A percentile compares a stretch with the other conserved stretches of the same genome.
These are phyloP conservation scores for Myotisia sp. DNA, from an alignment of 2,329 filamentous ascomycete genomes.

Conservation along the genomic window DNA sequence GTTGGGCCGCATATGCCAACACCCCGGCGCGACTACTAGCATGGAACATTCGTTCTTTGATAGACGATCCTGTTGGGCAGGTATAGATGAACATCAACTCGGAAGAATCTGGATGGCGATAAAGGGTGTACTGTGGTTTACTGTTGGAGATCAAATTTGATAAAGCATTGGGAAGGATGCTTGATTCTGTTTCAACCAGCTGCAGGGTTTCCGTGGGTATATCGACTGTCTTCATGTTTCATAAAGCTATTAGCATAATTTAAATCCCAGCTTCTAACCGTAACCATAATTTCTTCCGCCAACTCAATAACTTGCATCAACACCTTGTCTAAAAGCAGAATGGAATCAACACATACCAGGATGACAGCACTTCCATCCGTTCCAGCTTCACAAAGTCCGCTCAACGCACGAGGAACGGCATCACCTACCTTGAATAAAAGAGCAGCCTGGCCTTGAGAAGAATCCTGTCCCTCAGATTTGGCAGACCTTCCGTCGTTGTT, in stretches of 20 bases:
- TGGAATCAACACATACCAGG: constrained; percentile 30
- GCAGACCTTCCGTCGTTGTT: constrained; percentile 13
- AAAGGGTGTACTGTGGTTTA: constrained; percentile 49
- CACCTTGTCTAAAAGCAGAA: background rate
- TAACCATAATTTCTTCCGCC: background rate
- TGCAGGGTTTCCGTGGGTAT: constrained; percentile 40
- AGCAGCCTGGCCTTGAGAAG: constrained; percentile 26
- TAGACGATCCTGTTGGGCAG: constrained; percentile 45
- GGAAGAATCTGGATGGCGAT: constrained; percentile 37
- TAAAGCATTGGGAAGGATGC: constrained; percentile 32
- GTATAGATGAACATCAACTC: constrained; percentile 49
- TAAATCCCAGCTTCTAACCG: constrained; percentile 1
- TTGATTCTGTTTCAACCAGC: constrained; percentile 34
- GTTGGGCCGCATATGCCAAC: constrained; percentile 40
- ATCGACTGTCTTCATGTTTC: constrained; percentile 25
- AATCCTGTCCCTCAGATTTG: constrained; percentile 15
- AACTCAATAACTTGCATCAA: background rate
- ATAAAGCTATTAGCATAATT: constrained; percentile 14
- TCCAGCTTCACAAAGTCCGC: constrained; percentile 20
- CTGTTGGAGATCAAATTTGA: constrained; percentile 35
- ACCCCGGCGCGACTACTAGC: constrained; percentile 43
- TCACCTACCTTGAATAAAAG: constrained; percentile 41
- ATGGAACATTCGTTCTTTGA: constrained; percentile 54
- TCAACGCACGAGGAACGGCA: constrained; percentile 39
- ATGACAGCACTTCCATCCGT: constrained; percentile 28